These are phyloP conservation scores for Metschnikowia lachancei DNA, from an alignment of 805 yeast genomes.

Conservation along the genomic window DNA sequence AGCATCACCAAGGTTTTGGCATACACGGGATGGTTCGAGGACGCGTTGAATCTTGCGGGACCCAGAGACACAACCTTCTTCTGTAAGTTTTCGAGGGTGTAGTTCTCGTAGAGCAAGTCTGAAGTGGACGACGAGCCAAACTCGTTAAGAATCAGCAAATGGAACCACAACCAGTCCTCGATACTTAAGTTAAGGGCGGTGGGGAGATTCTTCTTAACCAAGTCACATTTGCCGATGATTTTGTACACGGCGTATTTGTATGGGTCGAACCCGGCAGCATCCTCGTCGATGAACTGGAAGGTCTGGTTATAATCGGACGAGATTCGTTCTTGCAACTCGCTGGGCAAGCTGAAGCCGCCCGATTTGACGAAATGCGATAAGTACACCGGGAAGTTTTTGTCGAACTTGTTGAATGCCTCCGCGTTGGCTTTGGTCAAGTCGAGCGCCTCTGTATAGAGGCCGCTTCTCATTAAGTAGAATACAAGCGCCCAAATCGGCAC, in stretches of 20 bases:
- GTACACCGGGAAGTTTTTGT: constrained; percentile 77
- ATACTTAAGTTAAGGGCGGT: constrained; percentile 68
- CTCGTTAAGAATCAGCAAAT: constrained; percentile 71
- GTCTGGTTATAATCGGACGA: constrained; percentile 81
- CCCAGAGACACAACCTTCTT: constrained; percentile 70
- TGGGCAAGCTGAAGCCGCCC: constrained; percentile 56
- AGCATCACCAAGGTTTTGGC: constrained; percentile 68
- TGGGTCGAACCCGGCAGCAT: constrained; percentile 65
- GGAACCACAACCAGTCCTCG: constrained; percentile 98
- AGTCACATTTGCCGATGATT: constrained; percentile 84
- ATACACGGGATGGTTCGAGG: constrained; percentile 66
- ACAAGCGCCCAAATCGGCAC: constrained; percentile 93
- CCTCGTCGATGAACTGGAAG: constrained; percentile 59
- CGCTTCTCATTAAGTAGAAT: constrained; percentile 81
- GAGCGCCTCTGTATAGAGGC: constrained; percentile 75
- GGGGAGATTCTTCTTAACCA: constrained; percentile 64
- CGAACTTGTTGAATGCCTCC: constrained; percentile 77
- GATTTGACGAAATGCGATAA: constrained; percentile 61
- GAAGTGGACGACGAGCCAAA: constrained; percentile 22
- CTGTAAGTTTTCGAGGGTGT: constrained; percentile 73
- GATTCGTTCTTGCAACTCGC: constrained; percentile 65
- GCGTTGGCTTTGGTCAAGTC: constrained; percentile 61
- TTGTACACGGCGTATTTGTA: constrained; percentile 88
- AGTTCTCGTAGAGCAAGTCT: constrained; percentile 61
- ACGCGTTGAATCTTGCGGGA: constrained; percentile 61